Percentiles rank a stretch among this genome's conserved stretches.
Conservation (phyloP, 345 rosid genomes). For the Brassica juncea region DNA sequence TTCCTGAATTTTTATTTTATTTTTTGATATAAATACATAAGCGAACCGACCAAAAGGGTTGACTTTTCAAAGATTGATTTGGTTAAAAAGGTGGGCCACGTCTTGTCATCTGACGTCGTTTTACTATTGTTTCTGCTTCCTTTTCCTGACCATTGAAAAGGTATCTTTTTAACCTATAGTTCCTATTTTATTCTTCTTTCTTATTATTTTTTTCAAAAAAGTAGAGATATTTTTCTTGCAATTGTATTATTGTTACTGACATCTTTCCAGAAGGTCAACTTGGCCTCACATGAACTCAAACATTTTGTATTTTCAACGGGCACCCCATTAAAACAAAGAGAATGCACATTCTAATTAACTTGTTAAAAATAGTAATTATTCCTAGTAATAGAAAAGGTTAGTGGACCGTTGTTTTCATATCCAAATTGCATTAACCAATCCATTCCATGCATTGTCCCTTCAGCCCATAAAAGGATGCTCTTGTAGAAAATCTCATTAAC, state of each 20-base stretch:
- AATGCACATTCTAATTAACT: neutral
- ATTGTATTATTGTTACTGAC: neutral
- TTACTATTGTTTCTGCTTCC: neutral
- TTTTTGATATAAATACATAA: neutral
- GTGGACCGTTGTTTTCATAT: neutral
- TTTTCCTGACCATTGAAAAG: slow-evolving; percentile 3
- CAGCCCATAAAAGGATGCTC: neutral
- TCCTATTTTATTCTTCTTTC: neutral
- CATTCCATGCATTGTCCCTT: neutral
- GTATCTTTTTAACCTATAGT: neutral
- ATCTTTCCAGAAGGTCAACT: neutral
- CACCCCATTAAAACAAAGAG: neutral
- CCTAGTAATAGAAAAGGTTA: neutral
- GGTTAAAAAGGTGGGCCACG: neutral
- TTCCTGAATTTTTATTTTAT: neutral
- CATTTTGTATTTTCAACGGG: neutral
- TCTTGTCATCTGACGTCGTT: slow-evolving; percentile 9
- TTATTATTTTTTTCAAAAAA: neutral
- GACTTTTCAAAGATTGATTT: slow-evolving; percentile 19
- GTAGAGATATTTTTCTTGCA: neutral
- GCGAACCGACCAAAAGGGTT: slow-evolving; percentile 3
- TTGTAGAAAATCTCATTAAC: neutral
- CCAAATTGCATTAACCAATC: neutral
- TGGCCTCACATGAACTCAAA: neutral
- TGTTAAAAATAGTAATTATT: neutral